Evolutionary conservation across 306 rosid species (phyloP).

Genomic region (Pyrus betulifolia): DNA sequence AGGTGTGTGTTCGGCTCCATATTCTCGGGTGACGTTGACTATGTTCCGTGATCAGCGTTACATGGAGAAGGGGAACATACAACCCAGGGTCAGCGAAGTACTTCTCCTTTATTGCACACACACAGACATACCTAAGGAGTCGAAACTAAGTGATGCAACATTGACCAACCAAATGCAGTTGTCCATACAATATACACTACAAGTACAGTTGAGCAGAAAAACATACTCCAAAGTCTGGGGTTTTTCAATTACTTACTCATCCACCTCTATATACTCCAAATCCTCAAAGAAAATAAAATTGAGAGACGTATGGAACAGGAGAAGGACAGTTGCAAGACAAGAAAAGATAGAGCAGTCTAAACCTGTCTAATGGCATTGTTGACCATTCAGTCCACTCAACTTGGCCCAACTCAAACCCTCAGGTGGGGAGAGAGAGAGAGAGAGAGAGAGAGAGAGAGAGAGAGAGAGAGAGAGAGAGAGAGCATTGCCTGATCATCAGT

Average conservation of each 20-base stretch:
- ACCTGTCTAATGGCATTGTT: conserved; percentile 57
- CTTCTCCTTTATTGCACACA: not conserved
- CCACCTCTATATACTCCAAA: conserved; percentile 11
- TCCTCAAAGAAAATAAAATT: not conserved
- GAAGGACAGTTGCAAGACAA: conserved; percentile 51
- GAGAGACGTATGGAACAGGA: conserved; percentile 5
- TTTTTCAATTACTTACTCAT: not conserved
- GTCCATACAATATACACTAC: conserved; percentile 35
- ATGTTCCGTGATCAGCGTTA: not conserved
- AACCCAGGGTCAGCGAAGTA: not conserved
- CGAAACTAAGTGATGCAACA: not conserved
- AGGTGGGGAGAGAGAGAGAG: conserved; percentile 17
- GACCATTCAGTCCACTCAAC: conserved; percentile 73
- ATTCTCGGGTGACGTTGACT: too few species aligned
- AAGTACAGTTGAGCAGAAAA: conserved; percentile 32
- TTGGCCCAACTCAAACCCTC: conserved; percentile 21
- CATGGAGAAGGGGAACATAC: not conserved
- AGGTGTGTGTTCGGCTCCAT: not conserved
- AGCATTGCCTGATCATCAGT: conserved; percentile 13
- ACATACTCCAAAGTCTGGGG: conserved; percentile 7
- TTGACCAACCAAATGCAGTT: conserved; percentile 16
- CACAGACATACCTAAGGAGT: too few species aligned
- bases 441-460: not conserved
- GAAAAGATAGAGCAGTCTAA: conserved; percentile 56
- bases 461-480: not conserved